Evolutionary conservation across 2,329 filamentous ascomycete genomes (phyloP), one percentile per base, ranked within the genome.

Genomic region (Macrophomina phaseolina): DNA sequence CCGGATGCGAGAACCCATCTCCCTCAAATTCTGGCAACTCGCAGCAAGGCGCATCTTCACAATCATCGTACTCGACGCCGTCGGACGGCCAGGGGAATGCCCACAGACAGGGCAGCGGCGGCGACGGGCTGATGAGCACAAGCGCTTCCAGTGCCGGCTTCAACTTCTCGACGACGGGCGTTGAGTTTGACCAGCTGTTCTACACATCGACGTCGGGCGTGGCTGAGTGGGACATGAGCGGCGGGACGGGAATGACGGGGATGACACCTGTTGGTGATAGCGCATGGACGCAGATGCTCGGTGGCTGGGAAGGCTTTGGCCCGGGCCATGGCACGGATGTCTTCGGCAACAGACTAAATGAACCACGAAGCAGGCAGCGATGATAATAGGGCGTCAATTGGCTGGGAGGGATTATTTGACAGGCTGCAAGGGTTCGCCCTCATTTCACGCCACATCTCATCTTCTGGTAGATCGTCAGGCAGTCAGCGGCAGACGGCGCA

Each of bases 191-290:
- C 23, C 23, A 56, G 14, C 49, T 65, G 23, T 65, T 65, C 51
- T 65, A 65, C 63, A 56, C 48, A 2, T 38, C 63, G 51, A 48
- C 63, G 23, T 55, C 63, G 49, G 63, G 49, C 28, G 63, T 38
- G 49, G 38, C 28, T 2, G 63, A 56, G 51, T 65, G 77, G 77
- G 77, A 78, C 23, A 72, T 76, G 32, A 67, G 69, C 1, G 71
- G 32, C 49, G 58, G 58, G 5, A 14, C 38, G 30, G 63, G 49
- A 16, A 65, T 65, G 63, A 71, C 69, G 1, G 76, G 74, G 0
- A 71, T 79, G 67, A 75, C 76, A 30, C 73, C 74, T 3, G 75
- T 77, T 72, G 71, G 70, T 9, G 75, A 78, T 46, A 75, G 73
- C 12, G 70, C 69, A 3, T 79, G 76, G 76, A 49, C 58, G n/a